phyloP scores from a whole-genome alignment of 2,329 filamentous ascomycete species.

The Emmonsiellopsis sp. region DNA sequence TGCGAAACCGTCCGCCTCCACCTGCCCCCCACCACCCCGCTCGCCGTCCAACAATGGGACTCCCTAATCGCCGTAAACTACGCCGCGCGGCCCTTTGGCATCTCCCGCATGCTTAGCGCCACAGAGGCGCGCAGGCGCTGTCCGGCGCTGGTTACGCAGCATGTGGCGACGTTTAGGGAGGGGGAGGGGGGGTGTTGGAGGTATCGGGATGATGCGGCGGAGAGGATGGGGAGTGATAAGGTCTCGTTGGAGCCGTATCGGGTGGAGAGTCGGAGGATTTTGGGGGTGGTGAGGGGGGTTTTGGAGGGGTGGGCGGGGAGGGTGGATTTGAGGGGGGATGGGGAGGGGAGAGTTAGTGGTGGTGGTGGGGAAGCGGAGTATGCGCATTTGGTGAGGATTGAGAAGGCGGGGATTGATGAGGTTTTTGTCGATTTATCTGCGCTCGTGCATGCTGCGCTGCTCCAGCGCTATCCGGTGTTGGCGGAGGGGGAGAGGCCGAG shows the following conservation, averaged over 20 bases:
- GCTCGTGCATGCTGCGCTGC: slow-evolving; percentile 65
- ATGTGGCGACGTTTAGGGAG: slow-evolving; percentile 91
- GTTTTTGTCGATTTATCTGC: slow-evolving; percentile 88
- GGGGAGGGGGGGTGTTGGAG: slow-evolving; percentile 79
- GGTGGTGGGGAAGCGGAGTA: slow-evolving; percentile 9
- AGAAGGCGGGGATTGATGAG: slow-evolving; percentile 94
- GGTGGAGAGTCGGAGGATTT: slow-evolving; percentile 70
- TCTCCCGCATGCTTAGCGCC: slow-evolving; percentile 69
- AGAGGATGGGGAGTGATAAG: slow-evolving; percentile 78
- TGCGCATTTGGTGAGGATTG: slow-evolving; percentile 49
- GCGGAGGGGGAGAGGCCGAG: slow-evolving; percentile 29
- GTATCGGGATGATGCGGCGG: slow-evolving; percentile 72
- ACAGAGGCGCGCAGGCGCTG: slow-evolving; percentile 80
- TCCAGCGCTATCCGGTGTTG: slow-evolving; percentile 70
- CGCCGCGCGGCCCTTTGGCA: slow-evolving; percentile 69
- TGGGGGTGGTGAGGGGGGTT: slow-evolving; percentile 66
- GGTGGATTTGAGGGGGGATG: slow-evolving; percentile 52
- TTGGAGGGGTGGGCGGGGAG: slow-evolving; percentile 52
- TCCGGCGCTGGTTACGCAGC: slow-evolving; percentile 73
- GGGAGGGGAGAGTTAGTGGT: slow-evolving; percentile 11
- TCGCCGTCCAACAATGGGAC: slow-evolving; percentile 94
- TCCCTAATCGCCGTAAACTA: slow-evolving; percentile 96
- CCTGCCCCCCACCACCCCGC: slow-evolving; percentile 62
- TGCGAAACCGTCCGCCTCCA: slow-evolving; percentile 86
- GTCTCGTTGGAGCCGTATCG: slow-evolving; percentile 91